Evolutionary conservation across 2,329 filamentous ascomycete genomes (phyloP), one percentile per base, ranked within the genome.

Genomic region (Monascus ruber): DNA sequence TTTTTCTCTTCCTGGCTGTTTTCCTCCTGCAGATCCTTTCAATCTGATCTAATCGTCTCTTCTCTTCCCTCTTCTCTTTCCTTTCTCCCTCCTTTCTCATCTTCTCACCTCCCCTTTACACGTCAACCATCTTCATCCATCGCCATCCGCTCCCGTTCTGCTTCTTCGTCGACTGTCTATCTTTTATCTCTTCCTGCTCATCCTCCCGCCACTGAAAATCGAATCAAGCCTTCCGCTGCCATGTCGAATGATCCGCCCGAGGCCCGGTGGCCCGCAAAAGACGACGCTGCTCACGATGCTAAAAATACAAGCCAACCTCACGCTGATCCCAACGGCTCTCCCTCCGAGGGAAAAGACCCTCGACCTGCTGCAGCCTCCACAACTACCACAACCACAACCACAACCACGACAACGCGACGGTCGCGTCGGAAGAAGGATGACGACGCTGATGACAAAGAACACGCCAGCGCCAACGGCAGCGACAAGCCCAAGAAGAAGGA

Each of bases 381-480:
- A 42, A 49, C 50, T 38, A 46, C 46, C 38, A 31, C 46, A 44
- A 34, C 42, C 44, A 43, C 37, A 34, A 39, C 39, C 43, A 39
- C 45, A 49, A 40, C 34, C 42, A 42, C 39, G 47, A 17, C 17
- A 3, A 49, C 45, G 47, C 51, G 47, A 49, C 55, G 58, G 50
- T 59, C 60, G 51, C 60, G 62, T 51, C 59, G 62, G 40, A 63
- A 65, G 57, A 60, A 66, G 58, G 29, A 31, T 11, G 29, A 31
- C 29, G 29, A 8, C 29, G 29, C 8, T 31, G 8, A 8, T 11
- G 29, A 31, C 29, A 11, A 11, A 8, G 29, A 31, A 8, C 8
- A 31, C 8, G 29, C 29, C 29, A 31, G n/a, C 8, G n/a, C 29
- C 8, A 31, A 31, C 11, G 8, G 8, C 29, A 31, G n/a, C 29